phyloP scores from a whole-genome alignment of 192 early-diverging fungal genomes.

The Podila verticillata region DNA sequence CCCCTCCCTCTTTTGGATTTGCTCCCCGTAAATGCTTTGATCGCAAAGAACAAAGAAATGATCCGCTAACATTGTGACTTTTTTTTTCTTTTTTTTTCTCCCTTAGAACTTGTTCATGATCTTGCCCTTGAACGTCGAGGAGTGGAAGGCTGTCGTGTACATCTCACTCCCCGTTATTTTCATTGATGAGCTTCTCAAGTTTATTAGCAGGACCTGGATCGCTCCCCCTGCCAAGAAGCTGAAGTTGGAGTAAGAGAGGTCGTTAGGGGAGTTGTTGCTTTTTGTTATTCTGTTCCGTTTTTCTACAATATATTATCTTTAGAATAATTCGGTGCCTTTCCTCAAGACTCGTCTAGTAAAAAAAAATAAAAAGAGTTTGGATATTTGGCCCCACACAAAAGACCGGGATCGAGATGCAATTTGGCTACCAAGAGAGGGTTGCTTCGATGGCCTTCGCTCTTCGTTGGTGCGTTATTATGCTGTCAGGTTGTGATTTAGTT shows the following conservation, averaged over 20 bases:
- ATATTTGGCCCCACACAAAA: too few relatives aligned
- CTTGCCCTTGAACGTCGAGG: slow-evolving; percentile 81
- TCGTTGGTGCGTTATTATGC: too few relatives aligned
- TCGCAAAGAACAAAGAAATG: too few relatives aligned
- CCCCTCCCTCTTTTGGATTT: not conserved
- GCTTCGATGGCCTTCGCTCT: too few relatives aligned
- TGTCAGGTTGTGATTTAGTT: too few relatives aligned
- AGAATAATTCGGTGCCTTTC: too few relatives aligned
- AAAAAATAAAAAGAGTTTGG: too few relatives aligned
- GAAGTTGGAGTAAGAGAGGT: slow-evolving; percentile 37
- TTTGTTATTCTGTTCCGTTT: not conserved
- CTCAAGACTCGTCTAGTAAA: too few relatives aligned
- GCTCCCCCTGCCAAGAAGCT: slow-evolving; percentile 48
- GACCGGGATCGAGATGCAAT: too few relatives aligned
- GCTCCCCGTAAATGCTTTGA: not conserved
- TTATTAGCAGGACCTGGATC: slow-evolving; percentile 64
- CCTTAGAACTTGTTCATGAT: slow-evolving; percentile 84
- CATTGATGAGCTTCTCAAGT: slow-evolving; percentile 94
- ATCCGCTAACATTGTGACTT: not conserved
- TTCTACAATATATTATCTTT: too few relatives aligned
- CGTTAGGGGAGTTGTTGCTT: too few relatives aligned
- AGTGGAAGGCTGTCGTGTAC: slow-evolving; percentile 91
- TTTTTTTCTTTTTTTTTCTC: slow-evolving; percentile 4
- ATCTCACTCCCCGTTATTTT: slow-evolving; percentile 93
- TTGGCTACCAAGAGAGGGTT: too few relatives aligned